These are phyloP conservation scores for Atkinsonella hypoxylon DNA, from an alignment of 2,329 filamentous ascomycete genomes.

Conservation along the genomic window DNA sequence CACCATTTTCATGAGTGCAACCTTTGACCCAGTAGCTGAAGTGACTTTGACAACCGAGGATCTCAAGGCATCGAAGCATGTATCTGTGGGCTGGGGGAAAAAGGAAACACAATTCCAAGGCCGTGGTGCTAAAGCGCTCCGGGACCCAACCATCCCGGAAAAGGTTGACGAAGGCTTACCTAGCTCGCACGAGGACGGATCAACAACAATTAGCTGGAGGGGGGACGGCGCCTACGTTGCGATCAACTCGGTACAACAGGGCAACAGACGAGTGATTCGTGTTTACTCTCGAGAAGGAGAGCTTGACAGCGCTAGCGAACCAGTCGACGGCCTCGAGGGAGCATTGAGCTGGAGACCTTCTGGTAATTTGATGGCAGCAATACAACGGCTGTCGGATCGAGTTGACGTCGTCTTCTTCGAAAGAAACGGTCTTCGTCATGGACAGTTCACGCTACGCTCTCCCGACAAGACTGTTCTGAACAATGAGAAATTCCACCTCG, in stretches of 20 bases:
- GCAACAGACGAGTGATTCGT: constrained; percentile 64
- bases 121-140: constrained; percentile 70
- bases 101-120: constrained; percentile 97
- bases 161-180: constrained; percentile 73
- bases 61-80: constrained; percentile 79
- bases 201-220: constrained; percentile 74
- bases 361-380: constrained; percentile 80
- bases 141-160: constrained; percentile 91
- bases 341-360: constrained; percentile 83
- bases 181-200: constrained; percentile 60
- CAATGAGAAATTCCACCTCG: constrained; percentile 50
- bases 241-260: constrained; percentile 64
- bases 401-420: constrained; percentile 91
- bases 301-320: constrained; percentile 88
- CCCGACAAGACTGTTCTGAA: constrained; percentile 43
- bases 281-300: constrained; percentile 85
- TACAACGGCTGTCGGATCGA: constrained; percentile 59
- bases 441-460: constrained; percentile 72
- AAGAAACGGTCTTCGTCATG: constrained; percentile 92
- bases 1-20: constrained; percentile 82
- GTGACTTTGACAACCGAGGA: constrained; percentile 62
- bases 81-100: constrained; percentile 96
- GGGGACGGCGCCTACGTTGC: constrained; percentile 89
- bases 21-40: constrained; percentile 75
- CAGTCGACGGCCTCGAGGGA: constrained; percentile 81